phyloP scores from a whole-genome alignment of 176 grass and related monocot genomes.

The Oryza coarctata region DNA sequence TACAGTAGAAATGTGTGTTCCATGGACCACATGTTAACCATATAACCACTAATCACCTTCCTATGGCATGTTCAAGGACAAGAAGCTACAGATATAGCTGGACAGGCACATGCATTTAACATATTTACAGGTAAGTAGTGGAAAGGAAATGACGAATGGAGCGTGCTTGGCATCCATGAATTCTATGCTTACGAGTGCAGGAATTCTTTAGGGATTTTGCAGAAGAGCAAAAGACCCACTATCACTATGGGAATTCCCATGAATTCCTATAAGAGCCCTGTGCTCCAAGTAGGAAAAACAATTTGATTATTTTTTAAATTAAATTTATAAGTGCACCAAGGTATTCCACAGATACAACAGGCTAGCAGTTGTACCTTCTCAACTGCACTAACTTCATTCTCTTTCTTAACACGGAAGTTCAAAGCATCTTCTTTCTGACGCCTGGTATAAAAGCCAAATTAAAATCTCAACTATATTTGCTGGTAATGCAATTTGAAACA shows the following conservation, averaged over 20 bases:
- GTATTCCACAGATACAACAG: background rate
- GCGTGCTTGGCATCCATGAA: background rate
- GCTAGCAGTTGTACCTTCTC: constrained; percentile 68
- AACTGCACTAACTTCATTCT: constrained; percentile 72
- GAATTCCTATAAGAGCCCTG: background rate
- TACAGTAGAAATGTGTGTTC: background rate
- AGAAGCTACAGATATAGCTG: background rate
- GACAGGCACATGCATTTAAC: background rate
- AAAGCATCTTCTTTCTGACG: constrained; percentile 96
- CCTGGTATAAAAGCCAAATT: constrained; percentile 45
- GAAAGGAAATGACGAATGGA: background rate
- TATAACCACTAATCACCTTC: constrained; percentile 19
- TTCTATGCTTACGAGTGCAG: background rate
- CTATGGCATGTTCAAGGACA: constrained; percentile 20
- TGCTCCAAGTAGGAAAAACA: background rate
- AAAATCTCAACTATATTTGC: background rate
- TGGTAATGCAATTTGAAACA: background rate
- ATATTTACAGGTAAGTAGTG: background rate
- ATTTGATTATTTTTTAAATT: background rate
- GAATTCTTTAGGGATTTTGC: background rate
- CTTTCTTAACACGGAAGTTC: constrained; percentile 85
- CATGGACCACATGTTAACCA: background rate
- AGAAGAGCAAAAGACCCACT: background rate
- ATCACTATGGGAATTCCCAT: background rate
- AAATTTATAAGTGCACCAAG: constrained; percentile 16